Conservation (phyloP, 306 rosid genomes). For the Lathyrus aphaca region DNA sequence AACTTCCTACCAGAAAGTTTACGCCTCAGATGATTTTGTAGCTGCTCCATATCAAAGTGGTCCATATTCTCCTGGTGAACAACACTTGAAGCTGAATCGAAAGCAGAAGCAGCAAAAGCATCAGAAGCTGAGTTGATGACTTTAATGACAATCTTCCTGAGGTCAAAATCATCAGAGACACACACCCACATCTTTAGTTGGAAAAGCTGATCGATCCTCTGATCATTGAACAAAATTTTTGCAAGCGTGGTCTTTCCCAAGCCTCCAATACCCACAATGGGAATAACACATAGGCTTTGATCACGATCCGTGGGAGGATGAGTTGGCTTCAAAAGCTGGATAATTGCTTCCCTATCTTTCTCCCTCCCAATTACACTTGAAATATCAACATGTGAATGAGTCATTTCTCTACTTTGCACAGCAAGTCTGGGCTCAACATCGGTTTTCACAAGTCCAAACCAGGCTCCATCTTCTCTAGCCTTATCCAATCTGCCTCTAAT, state of each 20-base stretch:
- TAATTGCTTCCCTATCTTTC: not conserved
- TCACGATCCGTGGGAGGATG: not conserved
- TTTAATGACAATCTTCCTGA: not conserved
- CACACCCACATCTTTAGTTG: not conserved
- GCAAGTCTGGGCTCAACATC: not conserved
- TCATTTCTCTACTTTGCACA: not conserved
- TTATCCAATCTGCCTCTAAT: not conserved
- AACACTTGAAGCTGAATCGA: not conserved
- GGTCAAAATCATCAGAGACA: slow-evolving; percentile 1
- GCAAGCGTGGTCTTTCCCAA: slow-evolving; percentile 10
- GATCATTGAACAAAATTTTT: slow-evolving; percentile 4
- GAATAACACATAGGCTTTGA: not conserved
- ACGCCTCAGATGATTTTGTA: not conserved
- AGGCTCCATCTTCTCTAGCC: not conserved
- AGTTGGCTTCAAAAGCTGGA: slow-evolving; percentile 2
- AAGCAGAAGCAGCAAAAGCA: not conserved
- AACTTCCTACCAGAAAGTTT: not conserved
- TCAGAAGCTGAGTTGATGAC: not conserved
- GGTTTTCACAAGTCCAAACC: not conserved
- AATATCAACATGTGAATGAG: not conserved
- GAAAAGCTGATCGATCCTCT: not conserved
- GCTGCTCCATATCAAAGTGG: not conserved
- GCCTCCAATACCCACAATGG: slow-evolving; percentile 15
- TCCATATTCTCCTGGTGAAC: not conserved
- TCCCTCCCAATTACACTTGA: not conserved